Conservation (phyloP, 768 basidiomycete species). For the Auriscalpium microsporum region DNA sequence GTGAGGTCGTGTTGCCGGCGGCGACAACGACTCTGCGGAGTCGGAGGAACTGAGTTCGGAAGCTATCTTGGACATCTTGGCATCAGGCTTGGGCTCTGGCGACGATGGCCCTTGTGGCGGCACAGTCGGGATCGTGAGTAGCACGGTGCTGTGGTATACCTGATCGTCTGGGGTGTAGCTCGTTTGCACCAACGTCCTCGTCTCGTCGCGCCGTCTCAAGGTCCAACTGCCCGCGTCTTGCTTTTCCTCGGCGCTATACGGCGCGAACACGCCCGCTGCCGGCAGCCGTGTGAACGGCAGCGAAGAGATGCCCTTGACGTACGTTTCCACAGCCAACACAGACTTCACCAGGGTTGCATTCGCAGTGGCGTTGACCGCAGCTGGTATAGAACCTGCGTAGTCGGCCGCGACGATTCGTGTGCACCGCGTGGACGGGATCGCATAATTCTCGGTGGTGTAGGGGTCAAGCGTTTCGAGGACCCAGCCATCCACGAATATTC, state of each 20-base stretch:
- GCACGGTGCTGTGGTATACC: conserved; percentile 42
- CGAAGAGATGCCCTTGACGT: conserved; percentile 56
- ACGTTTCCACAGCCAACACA: conserved; percentile 66
- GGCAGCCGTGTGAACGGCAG: conserved; percentile 67
- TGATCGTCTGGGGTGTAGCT: conserved; percentile 41
- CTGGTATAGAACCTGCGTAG: conserved; percentile 77
- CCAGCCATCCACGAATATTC: conserved; percentile 89
- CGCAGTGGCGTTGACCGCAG: conserved; percentile 77
- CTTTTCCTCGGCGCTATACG: conserved; percentile 42
- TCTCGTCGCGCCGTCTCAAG: conserved; percentile 50
- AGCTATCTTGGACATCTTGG: neutral
- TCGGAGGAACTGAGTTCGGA: neutral
- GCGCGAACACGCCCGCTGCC: conserved; percentile 48
- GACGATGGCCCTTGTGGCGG: conserved; percentile 11
- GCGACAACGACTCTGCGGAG: neutral
- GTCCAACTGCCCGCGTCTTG: conserved; percentile 43
- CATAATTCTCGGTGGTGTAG: conserved; percentile 87
- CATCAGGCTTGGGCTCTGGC: conserved; percentile 1
- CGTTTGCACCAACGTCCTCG: conserved; percentile 47
- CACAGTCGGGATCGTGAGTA: conserved; percentile 30
- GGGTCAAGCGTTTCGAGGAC: conserved; percentile 94
- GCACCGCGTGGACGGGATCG: conserved; percentile 88
- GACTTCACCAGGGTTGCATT: conserved; percentile 69
- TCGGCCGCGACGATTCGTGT: conserved; percentile 81
- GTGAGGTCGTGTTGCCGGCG: conserved; percentile 3